Evolutionary conservation across 2,329 filamentous ascomycete genomes (phyloP).

Genomic region (Talaromyces sp.): DNA sequence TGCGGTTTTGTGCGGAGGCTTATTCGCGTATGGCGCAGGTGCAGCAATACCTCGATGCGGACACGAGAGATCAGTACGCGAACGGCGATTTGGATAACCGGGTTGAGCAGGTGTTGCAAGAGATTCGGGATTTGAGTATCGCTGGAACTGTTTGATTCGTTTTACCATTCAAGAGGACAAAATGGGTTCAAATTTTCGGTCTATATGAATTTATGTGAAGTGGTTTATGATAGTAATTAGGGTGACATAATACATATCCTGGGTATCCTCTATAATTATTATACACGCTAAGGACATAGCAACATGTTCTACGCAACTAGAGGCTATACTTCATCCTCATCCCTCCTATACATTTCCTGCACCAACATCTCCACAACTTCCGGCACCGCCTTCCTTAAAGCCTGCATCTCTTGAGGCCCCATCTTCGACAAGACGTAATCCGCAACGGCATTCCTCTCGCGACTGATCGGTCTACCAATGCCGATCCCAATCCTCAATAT

Average conservation of each 20-base stretch:
- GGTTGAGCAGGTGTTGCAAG: constrained; percentile 92
- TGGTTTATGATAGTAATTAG: constrained; percentile 5
- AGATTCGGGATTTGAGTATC: constrained; percentile 96
- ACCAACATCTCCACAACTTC: constrained; percentile 53
- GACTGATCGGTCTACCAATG: constrained; percentile 73
- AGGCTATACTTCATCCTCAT: constrained; percentile 36
- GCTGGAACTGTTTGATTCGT: constrained; percentile 58
- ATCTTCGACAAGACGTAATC: constrained; percentile 74
- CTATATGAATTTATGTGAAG: constrained; percentile 13
- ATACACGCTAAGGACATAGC: constrained; percentile 1
- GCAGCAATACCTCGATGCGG: constrained; percentile 93
- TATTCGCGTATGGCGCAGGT: constrained; percentile 98
- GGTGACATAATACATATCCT: background rate
- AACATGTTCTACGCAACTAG: background rate
- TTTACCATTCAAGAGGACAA: background rate
- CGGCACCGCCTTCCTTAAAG: constrained; percentile 48
- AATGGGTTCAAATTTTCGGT: background rate
- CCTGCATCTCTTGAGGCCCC: constrained; percentile 48
- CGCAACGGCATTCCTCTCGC: constrained; percentile 65
- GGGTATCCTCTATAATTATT: constrained; percentile 3
- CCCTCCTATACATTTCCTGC: constrained; percentile 43
- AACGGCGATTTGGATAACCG: constrained; percentile 84
- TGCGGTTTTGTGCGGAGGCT: constrained; percentile 95
- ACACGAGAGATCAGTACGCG: constrained; percentile 94
- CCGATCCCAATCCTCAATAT: constrained; percentile 70